Evolutionary conservation across 2,329 filamentous ascomycete species (phyloP), one percentile per base, ranked within the genome.

Genomic region (Chrysosporium queenslandicum): DNA sequence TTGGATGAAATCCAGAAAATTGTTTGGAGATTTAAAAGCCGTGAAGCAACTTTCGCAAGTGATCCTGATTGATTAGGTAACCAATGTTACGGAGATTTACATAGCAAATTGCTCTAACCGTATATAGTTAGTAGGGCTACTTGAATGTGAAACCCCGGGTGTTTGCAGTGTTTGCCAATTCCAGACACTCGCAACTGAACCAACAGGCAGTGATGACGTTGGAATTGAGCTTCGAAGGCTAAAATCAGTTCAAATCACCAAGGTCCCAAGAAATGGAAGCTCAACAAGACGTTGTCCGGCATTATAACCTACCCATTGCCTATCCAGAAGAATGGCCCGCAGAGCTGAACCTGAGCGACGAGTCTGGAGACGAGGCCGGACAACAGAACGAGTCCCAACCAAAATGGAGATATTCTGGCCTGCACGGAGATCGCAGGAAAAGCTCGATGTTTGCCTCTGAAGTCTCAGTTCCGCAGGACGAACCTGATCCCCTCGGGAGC

Each of bases 401-500:
- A 60, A 76, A 77, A 59, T 82, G 82, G 58, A 86, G 86, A 63
- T 96, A 88, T 67, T 88, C 90, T 56, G 87, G 87, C 16, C 78
- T 97, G 48, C 87, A 92, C 66, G 79, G 84, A 54, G 81, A 81
- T 50, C 79, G 85, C 45, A 86, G 83, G 67, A 79, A 61, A 87
- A 88, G 65, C 82, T 78, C 63, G 80, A 41, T 30, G 3, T 6
- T 16, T 16, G 79, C 2, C 79, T 23, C 40, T 23, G 37, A 21
- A 12, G 75, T 84, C 42, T 71, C 91, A 55, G 86, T 94, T 27
- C 87, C 92, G 64, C 86, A 86, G 65, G 92, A 98, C 66, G 94
- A 98, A 68, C 80, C 87, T 1, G 92, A 98, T 70, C 89, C 92
- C 3, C 70, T 98, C 50, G 92, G 92, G n/a, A 82, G 82, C 49